Base-by-base conservation (phyloP, 2,329 filamentous ascomycete genomes). In the Fusarium oligoseptatum region DNA sequence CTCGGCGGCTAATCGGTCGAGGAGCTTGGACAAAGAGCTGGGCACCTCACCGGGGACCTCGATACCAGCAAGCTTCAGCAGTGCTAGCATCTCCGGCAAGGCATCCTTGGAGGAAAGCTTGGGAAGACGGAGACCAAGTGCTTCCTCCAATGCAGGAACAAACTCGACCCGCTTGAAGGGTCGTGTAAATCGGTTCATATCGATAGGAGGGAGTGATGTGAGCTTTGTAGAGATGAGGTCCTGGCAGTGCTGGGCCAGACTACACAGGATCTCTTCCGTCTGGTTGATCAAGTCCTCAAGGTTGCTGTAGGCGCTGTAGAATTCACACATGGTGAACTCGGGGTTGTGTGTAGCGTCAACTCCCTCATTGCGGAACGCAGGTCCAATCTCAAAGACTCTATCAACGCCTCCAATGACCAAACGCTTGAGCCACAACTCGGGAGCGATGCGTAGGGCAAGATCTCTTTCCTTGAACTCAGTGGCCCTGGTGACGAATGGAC, bases 261-360 rank as follows among this genome's bases (percentile, higher is more conserved):
- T 87, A 37, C 81, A 85, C 36, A 98, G 83, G 57, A 98, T 83
- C 15, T 88, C 85, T 81, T 97, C 93, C 1, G 96, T 98, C 80
- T 92, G 90, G 22, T 83, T 81, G 79, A 97, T 95, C 60, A 98
- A 85, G 48, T 94, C 90, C 39, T 91, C 85, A 0, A 98, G 88
- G 73, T 92, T 93, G 70, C 93, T 91, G 79, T 95, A 97, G 3
- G 95, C 92, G 71, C 93, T 92, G 84, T 99, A 99, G 84, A 98
- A 98, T 84, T 99, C 97, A 86, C 96, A 98, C 70, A 94, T 98
- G 52, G 94, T 97, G 84, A 98, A 99, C 81, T 99, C 97, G 0
- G 97, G 96, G 80, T 99, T 99, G 82, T 99, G 97, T 0, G 95
- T 98, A 34, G 89, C 90, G 82, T 98, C 95, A 39, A 98, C 85